Evolutionary conservation across 2,329 filamentous ascomycete species (phyloP).

Genomic region (Herpotrichia juniperi): DNA sequence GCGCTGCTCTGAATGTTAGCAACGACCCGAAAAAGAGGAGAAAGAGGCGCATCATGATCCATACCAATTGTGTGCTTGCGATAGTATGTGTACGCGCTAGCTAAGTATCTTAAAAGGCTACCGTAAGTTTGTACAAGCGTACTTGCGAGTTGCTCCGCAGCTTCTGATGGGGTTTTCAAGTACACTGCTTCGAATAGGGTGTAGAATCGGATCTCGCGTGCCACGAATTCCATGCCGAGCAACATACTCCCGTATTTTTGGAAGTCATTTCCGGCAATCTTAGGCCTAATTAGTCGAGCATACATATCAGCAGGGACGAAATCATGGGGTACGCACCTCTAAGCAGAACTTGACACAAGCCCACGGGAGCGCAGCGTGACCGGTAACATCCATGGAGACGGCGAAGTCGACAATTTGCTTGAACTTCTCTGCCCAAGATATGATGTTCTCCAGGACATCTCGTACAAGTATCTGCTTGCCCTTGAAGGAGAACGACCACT

Average conservation of each 20-base stretch:
- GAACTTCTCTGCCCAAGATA: background rate
- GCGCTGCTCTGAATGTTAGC: background rate
- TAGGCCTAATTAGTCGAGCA: background rate
- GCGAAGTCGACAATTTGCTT: background rate
- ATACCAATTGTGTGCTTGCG: background rate
- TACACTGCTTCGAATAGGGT: background rate
- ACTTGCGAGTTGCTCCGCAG: background rate
- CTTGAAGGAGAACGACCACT: slow-evolving; percentile 1
- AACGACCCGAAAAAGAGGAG: background rate
- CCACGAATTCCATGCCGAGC: slow-evolving; percentile 1
- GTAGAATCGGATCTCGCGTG: slow-evolving; percentile 2
- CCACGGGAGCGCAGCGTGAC: background rate
- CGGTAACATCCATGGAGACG: background rate
- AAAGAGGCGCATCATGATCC: background rate
- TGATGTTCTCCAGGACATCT: background rate
- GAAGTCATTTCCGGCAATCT: background rate
- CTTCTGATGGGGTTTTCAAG: background rate
- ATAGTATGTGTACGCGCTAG: background rate
- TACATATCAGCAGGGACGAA: background rate
- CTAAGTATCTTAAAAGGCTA: background rate
- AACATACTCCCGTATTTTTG: slow-evolving; percentile 1
- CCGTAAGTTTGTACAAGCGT: background rate
- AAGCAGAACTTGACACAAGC: background rate
- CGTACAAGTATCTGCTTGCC: background rate
- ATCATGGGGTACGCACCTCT: background rate